Evolutionary conservation across 345 rosid species (phyloP).

Genomic region (Brassica juncea): DNA sequence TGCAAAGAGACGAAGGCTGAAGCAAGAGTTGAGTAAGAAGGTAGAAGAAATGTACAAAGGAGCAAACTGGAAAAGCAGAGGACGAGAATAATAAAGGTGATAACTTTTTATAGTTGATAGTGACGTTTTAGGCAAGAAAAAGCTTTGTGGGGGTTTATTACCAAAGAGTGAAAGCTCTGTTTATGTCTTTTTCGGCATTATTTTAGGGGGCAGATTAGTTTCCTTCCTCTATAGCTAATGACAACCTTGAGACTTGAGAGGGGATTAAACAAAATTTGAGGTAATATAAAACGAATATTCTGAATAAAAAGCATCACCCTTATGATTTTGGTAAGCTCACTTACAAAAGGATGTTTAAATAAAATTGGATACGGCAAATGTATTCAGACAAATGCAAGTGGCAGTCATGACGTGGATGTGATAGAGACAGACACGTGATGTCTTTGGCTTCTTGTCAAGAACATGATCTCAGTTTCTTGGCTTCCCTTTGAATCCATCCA

Average conservation of each 20-base stretch:
- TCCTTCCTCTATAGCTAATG: not conserved
- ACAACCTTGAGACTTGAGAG: not conserved
- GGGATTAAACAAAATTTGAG: not conserved
- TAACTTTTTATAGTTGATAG: not conserved
- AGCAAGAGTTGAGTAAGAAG: constrained; percentile 31
- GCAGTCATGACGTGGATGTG: not conserved
- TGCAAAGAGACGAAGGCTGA: constrained; percentile 38
- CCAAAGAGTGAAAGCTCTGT: not conserved
- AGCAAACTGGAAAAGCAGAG: constrained; percentile 33
- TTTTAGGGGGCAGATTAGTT: not conserved
- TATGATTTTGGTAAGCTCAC: not conserved
- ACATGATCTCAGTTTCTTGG: not conserved
- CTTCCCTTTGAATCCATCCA: not conserved
- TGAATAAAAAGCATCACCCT: not conserved
- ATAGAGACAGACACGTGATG: not conserved
- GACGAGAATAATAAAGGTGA: constrained; percentile 13
- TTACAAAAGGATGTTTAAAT: not conserved
- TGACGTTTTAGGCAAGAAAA: constrained; percentile 34
- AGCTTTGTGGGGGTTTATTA: not conserved
- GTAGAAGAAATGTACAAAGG: constrained; percentile 13
- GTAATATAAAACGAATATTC: not conserved
- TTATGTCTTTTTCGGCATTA: not conserved
- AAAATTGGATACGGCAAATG: not conserved
- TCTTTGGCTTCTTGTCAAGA: not conserved
- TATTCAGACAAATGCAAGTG: not conserved